phyloP scores from a whole-genome alignment of 768 basidiomycete genomes.

The Megacollybia marginata region DNA sequence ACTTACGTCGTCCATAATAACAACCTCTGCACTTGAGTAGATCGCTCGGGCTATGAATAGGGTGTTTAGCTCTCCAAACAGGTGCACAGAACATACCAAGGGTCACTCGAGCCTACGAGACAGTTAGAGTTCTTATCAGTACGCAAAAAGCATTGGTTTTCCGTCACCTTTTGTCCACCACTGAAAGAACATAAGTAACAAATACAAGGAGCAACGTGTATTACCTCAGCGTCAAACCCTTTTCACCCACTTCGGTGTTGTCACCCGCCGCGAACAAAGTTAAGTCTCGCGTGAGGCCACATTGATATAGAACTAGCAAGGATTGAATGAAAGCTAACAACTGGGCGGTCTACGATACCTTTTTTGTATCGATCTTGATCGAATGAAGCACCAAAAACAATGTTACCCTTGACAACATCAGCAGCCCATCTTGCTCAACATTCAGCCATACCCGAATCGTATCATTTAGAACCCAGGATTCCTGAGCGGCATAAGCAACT shows the following conservation, averaged over 20 bases:
- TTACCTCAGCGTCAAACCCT: constrained; percentile 29
- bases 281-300: constrained; percentile 36
- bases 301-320: constrained; percentile 26
- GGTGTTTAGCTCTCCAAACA: too few species aligned
- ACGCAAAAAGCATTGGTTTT: constrained; percentile 9
- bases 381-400: constrained; percentile 35
- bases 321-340: neutral
- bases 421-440: neutral
- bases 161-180: constrained; percentile 42
- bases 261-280: constrained; percentile 41
- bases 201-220: neutral
- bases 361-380: constrained; percentile 33
- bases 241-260: constrained; percentile 45
- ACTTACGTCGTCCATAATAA: constrained; percentile 45
- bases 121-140: neutral
- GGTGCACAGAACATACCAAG: constrained; percentile 11
- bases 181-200: constrained; percentile 7
- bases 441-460: constrained; percentile 32
- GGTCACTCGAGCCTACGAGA: constrained; percentile 36
- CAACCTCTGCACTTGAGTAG: constrained; percentile 44
- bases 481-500: constrained; percentile 57
- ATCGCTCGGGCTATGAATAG: constrained; percentile 38
- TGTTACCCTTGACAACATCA: constrained; percentile 27
- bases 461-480: constrained; percentile 58
- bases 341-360: neutral